phyloP scores from a whole-genome alignment of 257 asterid species.

The Salvia splendens region DNA sequence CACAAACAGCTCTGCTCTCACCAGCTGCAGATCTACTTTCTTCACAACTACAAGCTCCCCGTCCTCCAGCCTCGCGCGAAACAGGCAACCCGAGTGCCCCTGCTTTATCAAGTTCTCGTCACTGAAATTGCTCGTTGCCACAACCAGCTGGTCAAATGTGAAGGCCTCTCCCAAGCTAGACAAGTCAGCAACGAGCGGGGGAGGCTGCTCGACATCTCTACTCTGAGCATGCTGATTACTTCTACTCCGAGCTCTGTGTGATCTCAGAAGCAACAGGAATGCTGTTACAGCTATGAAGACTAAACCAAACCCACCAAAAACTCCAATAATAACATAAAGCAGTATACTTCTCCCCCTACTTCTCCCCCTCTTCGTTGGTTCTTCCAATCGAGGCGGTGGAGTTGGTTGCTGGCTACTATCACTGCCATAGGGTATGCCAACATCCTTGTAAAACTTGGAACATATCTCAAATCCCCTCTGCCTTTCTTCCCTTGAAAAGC shows the following conservation, averaged over 20 bases:
- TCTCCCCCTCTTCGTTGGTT: neutral
- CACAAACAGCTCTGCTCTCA: conserved; percentile 40
- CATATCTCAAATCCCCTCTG: conserved; percentile 52
- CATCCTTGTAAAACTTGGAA: conserved; percentile 41
- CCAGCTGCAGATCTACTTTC: conserved; percentile 46
- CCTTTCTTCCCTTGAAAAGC: conserved; percentile 35
- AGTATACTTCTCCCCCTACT: conserved; percentile 32
- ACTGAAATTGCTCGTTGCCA: conserved; percentile 56
- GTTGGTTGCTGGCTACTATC: neutral
- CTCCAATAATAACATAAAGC: conserved; percentile 49
- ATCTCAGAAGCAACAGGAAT: conserved; percentile 34
- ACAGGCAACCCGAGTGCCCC: conserved; percentile 75
- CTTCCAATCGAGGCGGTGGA: conserved; percentile 12
- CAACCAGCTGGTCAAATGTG: conserved; percentile 52
- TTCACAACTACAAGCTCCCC: conserved; percentile 55
- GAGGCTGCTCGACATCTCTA: conserved; percentile 22
- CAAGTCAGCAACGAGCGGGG: conserved; percentile 25
- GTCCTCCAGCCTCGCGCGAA: conserved; percentile 51
- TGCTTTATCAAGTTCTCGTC: conserved; percentile 50
- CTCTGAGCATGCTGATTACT: conserved; percentile 23
- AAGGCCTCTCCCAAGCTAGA: conserved; percentile 52
- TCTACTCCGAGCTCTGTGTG: conserved; percentile 16
- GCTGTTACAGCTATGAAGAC: conserved; percentile 41
- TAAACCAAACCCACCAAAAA: conserved; percentile 58
- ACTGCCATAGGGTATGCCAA: conserved; percentile 28